Percentiles rank a stretch among this genome's conserved stretches.
phyloP scores from a whole-genome alignment of 208 protist species.

The Angomonas desouzai region DNA sequence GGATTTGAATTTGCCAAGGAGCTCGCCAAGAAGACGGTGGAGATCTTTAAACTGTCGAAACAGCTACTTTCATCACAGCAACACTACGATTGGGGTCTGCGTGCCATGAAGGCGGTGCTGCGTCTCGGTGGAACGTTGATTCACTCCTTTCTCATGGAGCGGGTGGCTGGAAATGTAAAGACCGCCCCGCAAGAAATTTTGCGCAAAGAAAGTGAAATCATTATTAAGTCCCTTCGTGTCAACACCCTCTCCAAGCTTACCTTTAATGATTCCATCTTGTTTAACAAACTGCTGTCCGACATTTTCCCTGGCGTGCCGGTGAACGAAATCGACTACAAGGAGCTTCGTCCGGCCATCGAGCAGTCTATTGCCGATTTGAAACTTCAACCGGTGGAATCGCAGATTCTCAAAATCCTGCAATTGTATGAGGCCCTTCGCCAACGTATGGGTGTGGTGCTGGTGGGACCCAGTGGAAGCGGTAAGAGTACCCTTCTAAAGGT shows the following conservation, averaged over 20 bases:
- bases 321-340: slow-evolving; percentile 90
- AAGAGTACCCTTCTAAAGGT: slow-evolving; percentile 95
- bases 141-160: slow-evolving; percentile 81
- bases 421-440: slow-evolving; percentile 96
- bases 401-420: slow-evolving; percentile 94
- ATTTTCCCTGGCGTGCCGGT: slow-evolving; percentile 92
- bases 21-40: slow-evolving; percentile 92
- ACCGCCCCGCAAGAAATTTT: slow-evolving; percentile 59
- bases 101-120: slow-evolving; percentile 97
- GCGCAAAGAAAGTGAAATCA: slow-evolving; percentile 88
- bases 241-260: slow-evolving; percentile 99
- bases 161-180: slow-evolving; percentile 62
- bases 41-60: slow-evolving; percentile 91
- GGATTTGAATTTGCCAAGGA: slow-evolving; percentile 95
- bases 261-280: slow-evolving; percentile 92
- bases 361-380: slow-evolving; percentile 87
- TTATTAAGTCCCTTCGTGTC: slow-evolving; percentile 96
- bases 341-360: slow-evolving; percentile 89
- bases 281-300: slow-evolving; percentile 94
- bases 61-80: slow-evolving; percentile 96
- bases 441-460: slow-evolving; percentile 97
- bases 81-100: slow-evolving; percentile 99
- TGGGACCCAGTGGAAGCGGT: slow-evolving; percentile 95
- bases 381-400: slow-evolving; percentile 83
- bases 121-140: slow-evolving; percentile 90